Evolutionary conservation across 495 filamentous ascomycete genomes (phyloP).

Genomic region (Chaetomidium leptoderma): DNA sequence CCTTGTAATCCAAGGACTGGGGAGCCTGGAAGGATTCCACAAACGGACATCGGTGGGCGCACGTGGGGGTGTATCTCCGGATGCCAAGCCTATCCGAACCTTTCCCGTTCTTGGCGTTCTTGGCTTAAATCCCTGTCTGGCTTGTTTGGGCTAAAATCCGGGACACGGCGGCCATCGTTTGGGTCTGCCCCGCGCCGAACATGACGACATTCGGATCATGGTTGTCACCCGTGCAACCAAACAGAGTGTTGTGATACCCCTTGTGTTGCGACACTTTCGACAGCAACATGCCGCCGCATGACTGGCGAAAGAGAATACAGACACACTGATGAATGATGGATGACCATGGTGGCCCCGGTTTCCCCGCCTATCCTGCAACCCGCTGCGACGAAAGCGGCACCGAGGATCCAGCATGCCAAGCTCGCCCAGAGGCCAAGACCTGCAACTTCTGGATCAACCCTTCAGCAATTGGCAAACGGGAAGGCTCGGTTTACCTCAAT

Average conservation of each 20-base stretch:
- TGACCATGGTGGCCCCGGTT: too few species aligned
- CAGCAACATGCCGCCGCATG: neutral
- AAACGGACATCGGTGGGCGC: neutral
- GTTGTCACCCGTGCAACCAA: too few species aligned
- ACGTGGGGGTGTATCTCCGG: neutral
- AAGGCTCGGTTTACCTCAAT: neutral
- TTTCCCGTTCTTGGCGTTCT: neutral
- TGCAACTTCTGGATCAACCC: conserved; percentile 6
- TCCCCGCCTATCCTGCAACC: neutral
- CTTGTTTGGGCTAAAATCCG: too few species aligned
- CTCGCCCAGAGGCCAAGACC: conserved; percentile 8
- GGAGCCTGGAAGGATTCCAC: neutral
- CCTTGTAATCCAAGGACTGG: too few species aligned
- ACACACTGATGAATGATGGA: too few species aligned
- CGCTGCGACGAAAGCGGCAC: conserved; percentile 1
- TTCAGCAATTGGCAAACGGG: neutral
- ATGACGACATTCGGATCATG: neutral
- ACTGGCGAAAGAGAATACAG: too few species aligned
- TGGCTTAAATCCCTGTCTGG: neutral
- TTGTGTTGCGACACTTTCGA: too few species aligned
- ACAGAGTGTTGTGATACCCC: too few species aligned
- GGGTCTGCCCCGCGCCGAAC: neutral
- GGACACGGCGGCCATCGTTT: neutral
- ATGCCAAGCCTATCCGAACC: neutral
- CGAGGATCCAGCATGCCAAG: conserved; percentile 9